Percentiles rank a stretch among this genome's conserved stretches.
Conservation (phyloP, 257 asterid species). For the Solanum pennellii region DNA sequence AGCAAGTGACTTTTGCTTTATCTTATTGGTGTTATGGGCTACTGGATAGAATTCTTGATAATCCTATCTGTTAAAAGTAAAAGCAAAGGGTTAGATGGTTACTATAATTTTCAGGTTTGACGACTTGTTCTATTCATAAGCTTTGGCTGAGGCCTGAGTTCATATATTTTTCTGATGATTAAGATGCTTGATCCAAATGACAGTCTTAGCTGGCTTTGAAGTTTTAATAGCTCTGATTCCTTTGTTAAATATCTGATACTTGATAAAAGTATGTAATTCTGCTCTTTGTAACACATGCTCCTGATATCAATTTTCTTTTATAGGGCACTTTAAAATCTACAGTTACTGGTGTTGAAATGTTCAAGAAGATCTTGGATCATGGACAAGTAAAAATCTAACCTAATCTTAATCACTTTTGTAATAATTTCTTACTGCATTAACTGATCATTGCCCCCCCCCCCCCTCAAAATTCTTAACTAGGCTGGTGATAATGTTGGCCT, state of each 20-base stretch:
- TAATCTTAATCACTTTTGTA: not conserved
- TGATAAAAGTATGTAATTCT: not conserved
- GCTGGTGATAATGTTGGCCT: conserved; percentile 99
- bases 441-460: not conserved
- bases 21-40: not conserved
- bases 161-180: not conserved
- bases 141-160: not conserved
- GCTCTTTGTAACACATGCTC: not conserved
- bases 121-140: not conserved
- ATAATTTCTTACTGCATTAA: not conserved
- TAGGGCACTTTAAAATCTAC: conserved; percentile 76
- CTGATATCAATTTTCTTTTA: not conserved
- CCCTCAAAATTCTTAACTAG: conserved; percentile 21
- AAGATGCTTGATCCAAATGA: not conserved
- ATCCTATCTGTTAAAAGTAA: not conserved
- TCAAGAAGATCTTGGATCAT: conserved; percentile 82
- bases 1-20: not conserved
- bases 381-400: conserved; percentile 56
- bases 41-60: not conserved
- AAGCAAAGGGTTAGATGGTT: not conserved
- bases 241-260: not conserved
- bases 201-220: not conserved
- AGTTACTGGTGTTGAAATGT: conserved; percentile 99
- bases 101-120: not conserved
- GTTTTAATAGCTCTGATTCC: not conserved